phyloP scores from a whole-genome alignment of 805 yeast species.

The Maudiozyma barnettii region DNA sequence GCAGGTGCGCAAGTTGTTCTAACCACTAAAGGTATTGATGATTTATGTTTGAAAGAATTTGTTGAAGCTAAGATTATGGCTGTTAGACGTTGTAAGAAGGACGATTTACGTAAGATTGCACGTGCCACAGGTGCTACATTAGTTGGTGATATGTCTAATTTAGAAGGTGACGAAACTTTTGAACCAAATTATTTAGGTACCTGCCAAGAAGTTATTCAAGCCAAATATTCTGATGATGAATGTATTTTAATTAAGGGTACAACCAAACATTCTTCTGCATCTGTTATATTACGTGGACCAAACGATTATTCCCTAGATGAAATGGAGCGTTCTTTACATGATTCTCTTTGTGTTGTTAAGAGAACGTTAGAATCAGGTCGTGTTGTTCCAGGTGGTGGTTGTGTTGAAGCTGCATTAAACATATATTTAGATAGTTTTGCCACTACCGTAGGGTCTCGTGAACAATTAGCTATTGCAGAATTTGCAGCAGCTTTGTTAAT shows the following conservation, averaged over 20 bases:
- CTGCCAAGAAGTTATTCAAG: conserved; percentile 87
- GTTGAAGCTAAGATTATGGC: conserved; percentile 91
- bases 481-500: conserved; percentile 83
- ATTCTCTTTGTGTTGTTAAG: conserved; percentile 87
- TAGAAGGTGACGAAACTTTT: conserved; percentile 92
- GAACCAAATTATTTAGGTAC: conserved; percentile 76
- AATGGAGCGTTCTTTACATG: conserved; percentile 96
- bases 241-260: conserved; percentile 89
- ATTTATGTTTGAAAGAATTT: conserved; percentile 80
- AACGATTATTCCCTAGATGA: conserved; percentile 93
- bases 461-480: conserved; percentile 95
- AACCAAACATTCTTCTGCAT: conserved; percentile 80
- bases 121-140: conserved; percentile 96
- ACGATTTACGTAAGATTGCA: conserved; percentile 92
- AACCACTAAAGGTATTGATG: conserved; percentile 93
- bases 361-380: conserved; percentile 89
- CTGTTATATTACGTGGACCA: conserved; percentile 90
- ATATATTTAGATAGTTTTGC: conserved; percentile 95
- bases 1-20: conserved; percentile 91
- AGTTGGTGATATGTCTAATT: conserved; percentile 75
- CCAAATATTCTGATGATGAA: conserved; percentile 90
- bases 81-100: conserved; percentile 93
- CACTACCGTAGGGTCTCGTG: conserved; percentile 94
- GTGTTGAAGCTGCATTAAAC: conserved; percentile 94
- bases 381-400: conserved; percentile 98